phyloP scores from a whole-genome alignment of 768 basidiomycete species.

The Strobilomyces dryophilus region DNA sequence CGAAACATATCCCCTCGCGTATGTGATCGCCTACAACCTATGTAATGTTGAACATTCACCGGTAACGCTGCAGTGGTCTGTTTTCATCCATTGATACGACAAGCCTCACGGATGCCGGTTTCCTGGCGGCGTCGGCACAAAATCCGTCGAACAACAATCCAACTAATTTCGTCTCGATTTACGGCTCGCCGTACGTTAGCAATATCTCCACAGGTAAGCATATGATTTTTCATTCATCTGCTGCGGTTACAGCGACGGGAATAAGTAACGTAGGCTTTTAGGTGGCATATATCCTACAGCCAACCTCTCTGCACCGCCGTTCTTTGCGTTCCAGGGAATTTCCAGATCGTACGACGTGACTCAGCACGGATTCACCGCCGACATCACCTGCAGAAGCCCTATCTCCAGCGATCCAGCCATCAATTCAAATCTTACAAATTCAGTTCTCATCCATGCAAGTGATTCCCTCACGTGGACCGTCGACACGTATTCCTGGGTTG shows the following conservation, averaged over 20 bases:
- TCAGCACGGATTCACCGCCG: neutral
- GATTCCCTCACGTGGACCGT: neutral
- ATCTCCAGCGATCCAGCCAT: neutral
- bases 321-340: neutral
- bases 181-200: neutral
- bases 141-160: neutral
- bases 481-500: neutral
- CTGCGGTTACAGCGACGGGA: neutral
- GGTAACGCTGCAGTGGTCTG: neutral
- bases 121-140: neutral
- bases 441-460: neutral
- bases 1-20: neutral
- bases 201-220: neutral
- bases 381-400: neutral
- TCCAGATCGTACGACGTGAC: neutral
- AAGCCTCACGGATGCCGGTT: neutral
- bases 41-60: neutral
- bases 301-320: neutral
- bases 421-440: neutral
- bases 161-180: neutral
- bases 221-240: neutral
- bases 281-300: neutral
- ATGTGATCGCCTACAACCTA: neutral
- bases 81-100: neutral
- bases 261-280: neutral